Conservation (phyloP, 768 basidiomycete species). For the Suillus spraguei region DNA sequence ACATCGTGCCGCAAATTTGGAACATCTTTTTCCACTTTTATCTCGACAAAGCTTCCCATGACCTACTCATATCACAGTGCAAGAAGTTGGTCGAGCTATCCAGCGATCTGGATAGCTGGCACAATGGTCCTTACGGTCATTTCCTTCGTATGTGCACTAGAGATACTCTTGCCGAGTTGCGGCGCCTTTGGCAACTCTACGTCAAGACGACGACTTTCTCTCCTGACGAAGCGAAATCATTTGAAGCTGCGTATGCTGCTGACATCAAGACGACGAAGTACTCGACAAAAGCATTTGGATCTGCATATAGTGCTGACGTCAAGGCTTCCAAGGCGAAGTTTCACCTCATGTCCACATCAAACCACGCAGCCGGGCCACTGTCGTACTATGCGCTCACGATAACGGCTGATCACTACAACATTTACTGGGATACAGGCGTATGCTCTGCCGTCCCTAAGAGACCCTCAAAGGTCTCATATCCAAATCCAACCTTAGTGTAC, state of each 20-base stretch:
- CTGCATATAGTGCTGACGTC: slow-evolving; percentile 23
- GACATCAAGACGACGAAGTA: no score
- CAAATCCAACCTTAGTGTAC: slow-evolving; percentile 34
- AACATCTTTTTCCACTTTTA: slow-evolving; percentile 34
- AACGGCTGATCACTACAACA: slow-evolving; percentile 22
- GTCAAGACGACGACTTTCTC: slow-evolving; percentile 17
- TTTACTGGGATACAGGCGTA: slow-evolving; percentile 28
- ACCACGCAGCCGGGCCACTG: slow-evolving; percentile 32
- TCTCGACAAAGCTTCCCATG: slow-evolving; percentile 25
- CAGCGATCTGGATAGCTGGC: slow-evolving; percentile 25
- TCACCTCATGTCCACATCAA: slow-evolving; percentile 8
- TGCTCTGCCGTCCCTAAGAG: slow-evolving; percentile 28
- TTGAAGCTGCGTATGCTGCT: no score
- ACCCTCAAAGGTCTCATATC: slow-evolving; percentile 17
- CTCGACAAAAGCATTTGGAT: slow-evolving; percentile 20
- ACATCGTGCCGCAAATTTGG: slow-evolving; percentile 26
- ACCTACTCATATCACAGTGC: slow-evolving; percentile 30
- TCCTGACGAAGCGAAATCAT: slow-evolving; percentile 12
- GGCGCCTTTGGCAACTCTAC: slow-evolving; percentile 26
- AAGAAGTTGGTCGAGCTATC: slow-evolving; percentile 23
- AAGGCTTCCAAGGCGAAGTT: slow-evolving; percentile 12
- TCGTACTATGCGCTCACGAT: slow-evolving; percentile 13
- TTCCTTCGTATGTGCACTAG: slow-evolving; percentile 28
- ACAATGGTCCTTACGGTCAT: slow-evolving; percentile 27
- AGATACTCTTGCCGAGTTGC: slow-evolving; percentile 26